These are phyloP conservation scores for Fusarium veterinarium DNA, from an alignment of 2,329 filamentous ascomycete genomes.

Conservation along the genomic window DNA sequence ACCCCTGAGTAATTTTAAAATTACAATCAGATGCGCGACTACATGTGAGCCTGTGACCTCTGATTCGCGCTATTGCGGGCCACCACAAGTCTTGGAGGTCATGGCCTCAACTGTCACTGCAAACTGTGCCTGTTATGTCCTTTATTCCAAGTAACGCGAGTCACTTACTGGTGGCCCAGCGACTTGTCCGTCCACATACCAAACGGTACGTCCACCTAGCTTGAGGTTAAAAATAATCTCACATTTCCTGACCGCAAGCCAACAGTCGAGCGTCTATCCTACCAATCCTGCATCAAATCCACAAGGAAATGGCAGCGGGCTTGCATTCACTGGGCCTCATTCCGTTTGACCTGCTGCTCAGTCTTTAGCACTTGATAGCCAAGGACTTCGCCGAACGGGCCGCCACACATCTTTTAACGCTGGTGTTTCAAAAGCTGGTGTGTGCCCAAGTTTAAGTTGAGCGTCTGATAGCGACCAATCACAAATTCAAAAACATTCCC, in stretches of 20 bases:
- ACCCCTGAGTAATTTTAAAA: conserved; percentile 44
- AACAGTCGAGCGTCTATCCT: conserved; percentile 41
- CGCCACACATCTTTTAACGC: conserved; percentile 40
- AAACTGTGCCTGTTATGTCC: neutral
- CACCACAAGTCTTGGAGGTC: conserved; percentile 15
- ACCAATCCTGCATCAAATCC: conserved; percentile 40
- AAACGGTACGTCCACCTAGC: neutral
- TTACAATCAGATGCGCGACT: conserved; percentile 15
- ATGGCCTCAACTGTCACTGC: conserved; percentile 8
- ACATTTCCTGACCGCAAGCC: conserved; percentile 9
- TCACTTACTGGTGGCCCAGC: neutral
- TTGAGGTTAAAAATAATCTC: conserved; percentile 6
- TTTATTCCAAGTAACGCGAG: conserved; percentile 19
- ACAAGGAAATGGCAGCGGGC: conserved; percentile 7
- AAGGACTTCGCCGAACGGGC: conserved; percentile 29
- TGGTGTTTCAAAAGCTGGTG: conserved; percentile 48
- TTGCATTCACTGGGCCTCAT: conserved; percentile 31
- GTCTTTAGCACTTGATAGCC: neutral
- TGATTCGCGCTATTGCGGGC: conserved; percentile 33
- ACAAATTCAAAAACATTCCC: conserved; percentile 45
- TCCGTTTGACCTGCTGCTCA: conserved; percentile 7
- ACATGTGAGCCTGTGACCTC: conserved; percentile 26
- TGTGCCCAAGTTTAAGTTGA: conserved; percentile 50
- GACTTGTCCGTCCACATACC: neutral
- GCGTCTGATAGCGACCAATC: conserved; percentile 50